These are phyloP conservation scores for Dryas drummondii DNA, from an alignment of 306 rosid genomes.

Conservation along the genomic window DNA sequence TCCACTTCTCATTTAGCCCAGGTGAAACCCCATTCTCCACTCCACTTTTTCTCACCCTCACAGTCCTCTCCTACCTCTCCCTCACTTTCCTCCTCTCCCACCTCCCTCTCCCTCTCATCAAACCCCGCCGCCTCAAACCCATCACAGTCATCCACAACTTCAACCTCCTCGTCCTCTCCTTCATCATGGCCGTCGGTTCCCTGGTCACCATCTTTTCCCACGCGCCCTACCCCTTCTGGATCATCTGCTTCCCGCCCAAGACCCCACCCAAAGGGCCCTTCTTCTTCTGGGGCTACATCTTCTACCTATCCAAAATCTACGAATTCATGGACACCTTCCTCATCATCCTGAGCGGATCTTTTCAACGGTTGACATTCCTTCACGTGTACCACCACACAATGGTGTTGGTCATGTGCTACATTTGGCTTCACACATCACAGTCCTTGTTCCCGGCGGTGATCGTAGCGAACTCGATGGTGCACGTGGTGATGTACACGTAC, in stretches of 20 bases:
- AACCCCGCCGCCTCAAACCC: constrained; percentile 43
- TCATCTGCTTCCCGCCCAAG: constrained; percentile 60
- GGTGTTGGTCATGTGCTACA: constrained; percentile 67
- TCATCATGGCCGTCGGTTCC: constrained; percentile 57
- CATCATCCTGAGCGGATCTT: constrained; percentile 58
- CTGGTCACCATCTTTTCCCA: constrained; percentile 45
- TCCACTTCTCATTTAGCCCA: constrained; percentile 63
- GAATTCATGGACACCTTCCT: constrained; percentile 74
- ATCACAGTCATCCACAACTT: constrained; percentile 60
- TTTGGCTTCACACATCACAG: constrained; percentile 71
- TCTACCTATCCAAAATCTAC: constrained; percentile 81
- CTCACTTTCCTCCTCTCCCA: constrained; percentile 50
- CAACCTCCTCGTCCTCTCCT: constrained; percentile 55
- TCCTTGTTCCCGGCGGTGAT: constrained; percentile 82
- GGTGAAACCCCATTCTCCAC: constrained; percentile 48
- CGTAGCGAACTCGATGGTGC: constrained; percentile 69
- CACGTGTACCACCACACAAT: constrained; percentile 92
- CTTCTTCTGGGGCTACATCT: constrained; percentile 93
- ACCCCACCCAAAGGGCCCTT: constrained; percentile 70
- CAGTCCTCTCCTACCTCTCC: constrained; percentile 50
- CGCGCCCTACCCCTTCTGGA: constrained; percentile 39
- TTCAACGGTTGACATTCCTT: constrained; percentile 73
- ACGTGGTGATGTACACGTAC: constrained; percentile 81
- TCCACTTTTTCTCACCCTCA: constrained; percentile 41
- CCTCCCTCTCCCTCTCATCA: constrained; percentile 25